These are phyloP conservation scores for Chenopodium formosanum DNA, from an alignment of 148 eudicot species.

Conservation along the genomic window DNA sequence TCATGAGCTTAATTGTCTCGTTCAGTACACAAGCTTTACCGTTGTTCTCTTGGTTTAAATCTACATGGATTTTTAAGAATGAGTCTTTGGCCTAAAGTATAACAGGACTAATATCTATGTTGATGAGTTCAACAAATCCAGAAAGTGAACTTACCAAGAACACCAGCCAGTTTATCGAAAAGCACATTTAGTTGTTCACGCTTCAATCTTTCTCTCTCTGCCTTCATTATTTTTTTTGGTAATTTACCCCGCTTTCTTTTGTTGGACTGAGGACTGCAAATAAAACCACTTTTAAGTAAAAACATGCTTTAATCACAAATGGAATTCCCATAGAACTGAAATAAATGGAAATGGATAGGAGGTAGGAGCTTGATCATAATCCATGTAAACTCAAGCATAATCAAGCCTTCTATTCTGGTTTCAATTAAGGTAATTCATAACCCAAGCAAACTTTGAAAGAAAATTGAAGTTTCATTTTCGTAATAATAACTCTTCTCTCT, in stretches of 20 bases:
- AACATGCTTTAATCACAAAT: neutral
- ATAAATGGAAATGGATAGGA: neutral
- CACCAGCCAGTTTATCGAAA: conserved; percentile 64
- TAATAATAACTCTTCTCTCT: neutral
- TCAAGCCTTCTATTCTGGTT: neutral
- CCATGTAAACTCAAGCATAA: conserved; percentile 9
- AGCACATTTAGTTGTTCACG: conserved; percentile 86
- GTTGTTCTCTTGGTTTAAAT: conserved; percentile 49
- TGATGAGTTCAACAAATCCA: neutral
- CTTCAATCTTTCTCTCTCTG: conserved; percentile 87
- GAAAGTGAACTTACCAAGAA: conserved; percentile 53
- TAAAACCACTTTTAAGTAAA: neutral
- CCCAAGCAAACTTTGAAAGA: neutral
- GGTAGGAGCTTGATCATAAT: neutral
- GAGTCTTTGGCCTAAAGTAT: neutral
- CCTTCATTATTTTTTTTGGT: conserved; percentile 66
- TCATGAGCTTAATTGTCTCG: conserved; percentile 61
- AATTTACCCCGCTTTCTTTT: conserved; percentile 53
- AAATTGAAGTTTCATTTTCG: neutral
- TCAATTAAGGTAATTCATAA: neutral
- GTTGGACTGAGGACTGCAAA: conserved; percentile 43
- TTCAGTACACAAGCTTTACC: conserved; percentile 70
- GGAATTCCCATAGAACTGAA: neutral
- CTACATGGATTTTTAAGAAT: conserved; percentile 38
- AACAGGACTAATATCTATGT: neutral